Base-by-base conservation (phyloP, 192 early-diverging fungal species). In the Coemansia sp. region DNA sequence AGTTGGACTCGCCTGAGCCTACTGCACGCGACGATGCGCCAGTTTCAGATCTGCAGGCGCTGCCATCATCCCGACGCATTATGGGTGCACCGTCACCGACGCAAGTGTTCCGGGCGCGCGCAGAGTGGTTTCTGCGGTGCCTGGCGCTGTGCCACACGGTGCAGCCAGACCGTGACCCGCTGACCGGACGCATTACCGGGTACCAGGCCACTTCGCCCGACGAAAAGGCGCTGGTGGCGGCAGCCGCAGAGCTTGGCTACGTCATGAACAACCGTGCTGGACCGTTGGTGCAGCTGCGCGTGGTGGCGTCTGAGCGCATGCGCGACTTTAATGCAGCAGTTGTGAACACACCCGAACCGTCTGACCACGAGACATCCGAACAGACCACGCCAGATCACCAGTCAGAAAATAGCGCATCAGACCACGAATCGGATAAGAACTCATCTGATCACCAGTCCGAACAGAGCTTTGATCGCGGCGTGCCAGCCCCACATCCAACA, bases 191-290 rank as follows among this genome's bases (percentile, higher is more conserved):
- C 9, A 77, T 81, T 26, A 86, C 86, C 26, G 82, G 86, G n/a
- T 95, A 93, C 67, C 87, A 89, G 75, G 87, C 88, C 1, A 84
- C 89, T 1, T 92, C 90, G 11, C 92, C 92, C 11, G 92, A 94
- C 63, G 92, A 94, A 72, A 86, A 88, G 67, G 92, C 92, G 11
- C 70, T 94, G 47, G 89, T 91, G 2, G 86, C 83, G 0, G 92
- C 89, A 14, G 92, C 91, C 5, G 84, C 85, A 12, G 86, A 92
- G 58, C 64, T 94, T n/a, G 86, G 86, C 18, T 92, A 82, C 51
- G 80, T 88, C 4, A 83, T 90, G 65, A 72, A 79, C 24, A 86
- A 88, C 58, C 79, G 85, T 25, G 81, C 76, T 1, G 79, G 82
- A 14, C 77, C 77, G 3, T 37, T 76, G 36, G 76, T 83, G 12